These are phyloP conservation scores for Paradendryphiella salina DNA, from an alignment of 2,329 filamentous ascomycete species.

Conservation along the genomic window DNA sequence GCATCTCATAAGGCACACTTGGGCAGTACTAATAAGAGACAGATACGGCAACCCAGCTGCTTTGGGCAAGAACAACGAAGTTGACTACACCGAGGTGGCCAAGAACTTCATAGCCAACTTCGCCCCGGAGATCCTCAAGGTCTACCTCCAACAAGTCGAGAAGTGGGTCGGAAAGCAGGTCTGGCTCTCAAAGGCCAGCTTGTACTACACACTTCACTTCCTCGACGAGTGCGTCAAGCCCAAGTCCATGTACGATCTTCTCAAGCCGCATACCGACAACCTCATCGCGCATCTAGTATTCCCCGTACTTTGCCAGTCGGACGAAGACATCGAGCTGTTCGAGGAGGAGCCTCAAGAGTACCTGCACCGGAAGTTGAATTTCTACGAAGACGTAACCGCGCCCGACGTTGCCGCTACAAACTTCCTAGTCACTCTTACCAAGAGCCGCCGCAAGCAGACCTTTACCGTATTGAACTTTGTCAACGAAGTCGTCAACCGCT, in stretches of 20 bases:
- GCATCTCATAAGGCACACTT: slow-evolving; percentile 24
- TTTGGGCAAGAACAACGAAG: slow-evolving; percentile 71
- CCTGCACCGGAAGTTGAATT: slow-evolving; percentile 94
- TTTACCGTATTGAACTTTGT: slow-evolving; percentile 94
- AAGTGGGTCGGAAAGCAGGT: slow-evolving; percentile 94
- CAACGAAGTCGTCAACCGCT: slow-evolving; percentile 91
- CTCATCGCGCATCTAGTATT: slow-evolving; percentile 94
- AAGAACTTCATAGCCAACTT: slow-evolving; percentile 90
- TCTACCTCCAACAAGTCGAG: slow-evolving; percentile 92
- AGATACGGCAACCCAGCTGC: slow-evolving; percentile 88
- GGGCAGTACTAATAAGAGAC: slow-evolving; percentile 19
- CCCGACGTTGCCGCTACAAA: slow-evolving; percentile 96
- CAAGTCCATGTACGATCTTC: slow-evolving; percentile 92
- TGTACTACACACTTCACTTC: slow-evolving; percentile 92
- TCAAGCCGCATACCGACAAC: slow-evolving; percentile 91
- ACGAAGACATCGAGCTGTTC: slow-evolving; percentile 92
- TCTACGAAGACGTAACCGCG: slow-evolving; percentile 94
- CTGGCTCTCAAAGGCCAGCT: slow-evolving; percentile 91
- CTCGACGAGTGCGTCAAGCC: slow-evolving; percentile 97
- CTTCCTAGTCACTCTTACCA: slow-evolving; percentile 92
- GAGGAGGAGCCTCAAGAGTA: slow-evolving; percentile 95
- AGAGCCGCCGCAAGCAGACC: slow-evolving; percentile 91
- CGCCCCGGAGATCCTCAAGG: slow-evolving; percentile 93
- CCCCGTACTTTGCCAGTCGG: slow-evolving; percentile 87
- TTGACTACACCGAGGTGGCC: slow-evolving; percentile 79